These are phyloP conservation scores for Penicillium lividum DNA, from an alignment of 495 filamentous ascomycete genomes.

Conservation along the genomic window DNA sequence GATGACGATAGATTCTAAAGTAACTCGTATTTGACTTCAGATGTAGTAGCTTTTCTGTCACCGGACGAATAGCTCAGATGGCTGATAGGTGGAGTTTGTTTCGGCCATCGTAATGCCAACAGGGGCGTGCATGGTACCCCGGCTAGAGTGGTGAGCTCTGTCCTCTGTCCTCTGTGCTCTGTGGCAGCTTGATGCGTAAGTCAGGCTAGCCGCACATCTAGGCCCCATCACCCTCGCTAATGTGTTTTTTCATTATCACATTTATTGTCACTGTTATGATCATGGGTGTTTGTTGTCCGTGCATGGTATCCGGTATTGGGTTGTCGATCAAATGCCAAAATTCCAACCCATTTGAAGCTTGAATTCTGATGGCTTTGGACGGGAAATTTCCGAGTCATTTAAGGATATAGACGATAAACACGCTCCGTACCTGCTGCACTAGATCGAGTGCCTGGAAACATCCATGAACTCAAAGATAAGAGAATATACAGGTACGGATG, in stretches of 20 bases:
- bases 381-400: not conserved
- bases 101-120: not conserved
- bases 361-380: not conserved
- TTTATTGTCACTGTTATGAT: not conserved
- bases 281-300: not conserved
- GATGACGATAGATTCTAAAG: not conserved
- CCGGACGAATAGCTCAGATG: not conserved
- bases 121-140: not conserved
- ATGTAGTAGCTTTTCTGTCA: not conserved
- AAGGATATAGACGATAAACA: not conserved
- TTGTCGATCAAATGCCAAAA: not conserved
- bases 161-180: too few species aligned
- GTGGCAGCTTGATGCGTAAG: not conserved
- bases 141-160: not conserved
- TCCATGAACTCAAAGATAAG: constrained; percentile 6
- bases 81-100: not conserved
- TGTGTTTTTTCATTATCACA: not conserved
- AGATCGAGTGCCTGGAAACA: constrained; percentile 2
- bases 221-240: not conserved
- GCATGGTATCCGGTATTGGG: not conserved
- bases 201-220: not conserved
- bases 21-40: too few species aligned
- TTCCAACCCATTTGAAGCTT: not conserved
- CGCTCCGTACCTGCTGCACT: constrained; percentile 2
- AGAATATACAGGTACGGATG: not conserved